Evolutionary conservation across 2,329 filamentous ascomycete genomes (phyloP).

Genomic region (Aspergillus ochraceoroseus): DNA sequence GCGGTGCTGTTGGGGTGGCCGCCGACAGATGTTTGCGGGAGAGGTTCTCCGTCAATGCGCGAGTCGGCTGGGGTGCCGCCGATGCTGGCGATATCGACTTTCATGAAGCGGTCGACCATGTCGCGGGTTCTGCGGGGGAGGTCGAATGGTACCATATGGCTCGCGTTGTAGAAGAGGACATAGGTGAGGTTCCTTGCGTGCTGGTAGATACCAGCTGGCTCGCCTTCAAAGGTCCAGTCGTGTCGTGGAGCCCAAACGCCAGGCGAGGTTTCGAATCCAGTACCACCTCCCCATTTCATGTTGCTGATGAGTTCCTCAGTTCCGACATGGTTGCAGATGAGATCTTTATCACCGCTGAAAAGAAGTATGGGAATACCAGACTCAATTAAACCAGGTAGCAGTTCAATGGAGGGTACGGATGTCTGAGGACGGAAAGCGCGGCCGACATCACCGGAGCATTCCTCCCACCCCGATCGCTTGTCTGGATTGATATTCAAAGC

Average conservation of each 20-base stretch:
- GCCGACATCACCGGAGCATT: slow-evolving; percentile 79
- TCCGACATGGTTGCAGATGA: slow-evolving; percentile 96
- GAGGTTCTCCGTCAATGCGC: slow-evolving; percentile 78
- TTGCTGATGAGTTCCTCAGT: slow-evolving; percentile 88
- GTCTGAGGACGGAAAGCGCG: slow-evolving; percentile 63
- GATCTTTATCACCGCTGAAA: slow-evolving; percentile 88
- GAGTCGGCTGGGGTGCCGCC: slow-evolving; percentile 75
- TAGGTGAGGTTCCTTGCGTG: slow-evolving; percentile 93
- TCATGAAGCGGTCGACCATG: slow-evolving; percentile 96
- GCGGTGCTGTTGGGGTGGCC: slow-evolving; percentile 65
- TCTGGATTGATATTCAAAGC: slow-evolving; percentile 78
- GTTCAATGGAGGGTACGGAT: slow-evolving; percentile 65
- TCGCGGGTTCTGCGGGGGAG: slow-evolving; percentile 79
- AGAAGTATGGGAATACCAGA: slow-evolving; percentile 70
- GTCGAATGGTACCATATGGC: slow-evolving; percentile 98
- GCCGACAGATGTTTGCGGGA: slow-evolving; percentile 70
- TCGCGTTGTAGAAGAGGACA: slow-evolving; percentile 89
- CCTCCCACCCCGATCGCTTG: slow-evolving; percentile 83
- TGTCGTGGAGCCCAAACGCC: slow-evolving; percentile 88
- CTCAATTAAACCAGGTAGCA: slow-evolving; percentile 73
- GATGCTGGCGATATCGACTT: slow-evolving; percentile 83
- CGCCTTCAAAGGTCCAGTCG: slow-evolving; percentile 89
- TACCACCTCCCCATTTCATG: slow-evolving; percentile 85
- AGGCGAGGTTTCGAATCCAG: slow-evolving; percentile 80
- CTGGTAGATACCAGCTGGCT: slow-evolving; percentile 87